Conservation (phyloP, 805 yeast genomes). For the Myxozyma sirexii region DNA sequence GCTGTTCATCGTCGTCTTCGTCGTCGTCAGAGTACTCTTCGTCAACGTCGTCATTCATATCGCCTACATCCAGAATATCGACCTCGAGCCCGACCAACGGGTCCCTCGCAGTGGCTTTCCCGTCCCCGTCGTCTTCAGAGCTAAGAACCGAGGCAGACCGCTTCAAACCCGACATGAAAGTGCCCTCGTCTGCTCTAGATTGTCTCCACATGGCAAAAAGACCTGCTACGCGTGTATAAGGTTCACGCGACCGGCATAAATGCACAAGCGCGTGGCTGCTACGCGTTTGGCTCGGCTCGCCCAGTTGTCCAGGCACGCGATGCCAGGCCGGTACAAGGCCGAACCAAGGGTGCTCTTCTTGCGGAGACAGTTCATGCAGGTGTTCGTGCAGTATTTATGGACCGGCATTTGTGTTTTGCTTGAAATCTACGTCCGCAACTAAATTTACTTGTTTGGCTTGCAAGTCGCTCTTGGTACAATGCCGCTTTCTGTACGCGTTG, state of each 20-base stretch:
- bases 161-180: slow-evolving; percentile 6
- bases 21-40: slow-evolving; percentile 10
- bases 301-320: neutral
- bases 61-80: slow-evolving; percentile 1
- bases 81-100: slow-evolving; percentile 1
- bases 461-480: too few species aligned
- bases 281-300: too few species aligned
- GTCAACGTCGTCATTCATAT: slow-evolving; percentile 8
- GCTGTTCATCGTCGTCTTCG: slow-evolving; percentile 14
- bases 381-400: neutral
- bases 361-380: too few species aligned
- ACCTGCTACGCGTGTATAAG: neutral
- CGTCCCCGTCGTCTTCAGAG: neutral
- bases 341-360: too few species aligned
- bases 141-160: slow-evolving; percentile 5
- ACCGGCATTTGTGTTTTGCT: neutral
- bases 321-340: too few species aligned
- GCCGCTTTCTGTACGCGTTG: too few species aligned
- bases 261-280: neutral
- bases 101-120: neutral
- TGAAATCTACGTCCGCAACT: too few species aligned
- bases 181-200: neutral
- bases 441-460: too few species aligned
- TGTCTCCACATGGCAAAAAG: too few species aligned
- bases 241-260: neutral